Percentiles rank a stretch among this genome's conserved stretches.
These are phyloP conservation scores for Thalassiosira ordinaria DNA, from an alignment of 352 stramenopile genomes.

Conservation along the genomic window DNA sequence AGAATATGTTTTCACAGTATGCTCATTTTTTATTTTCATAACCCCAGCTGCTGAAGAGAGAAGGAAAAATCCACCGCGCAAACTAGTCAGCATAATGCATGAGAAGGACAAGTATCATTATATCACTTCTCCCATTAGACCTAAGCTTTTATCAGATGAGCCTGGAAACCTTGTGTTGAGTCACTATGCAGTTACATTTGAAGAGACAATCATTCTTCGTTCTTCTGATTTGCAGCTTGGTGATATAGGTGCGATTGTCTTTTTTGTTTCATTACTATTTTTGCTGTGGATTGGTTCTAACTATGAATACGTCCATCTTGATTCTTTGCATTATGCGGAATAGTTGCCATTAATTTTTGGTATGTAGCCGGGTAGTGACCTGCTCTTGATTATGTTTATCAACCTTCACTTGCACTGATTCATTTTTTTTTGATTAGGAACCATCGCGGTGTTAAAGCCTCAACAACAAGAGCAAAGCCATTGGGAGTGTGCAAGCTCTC, in stretches of 20 bases:
- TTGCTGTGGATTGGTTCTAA: too few species aligned
- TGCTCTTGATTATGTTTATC: background rate
- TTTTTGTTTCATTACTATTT: conserved; percentile 14
- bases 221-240: conserved; percentile 60
- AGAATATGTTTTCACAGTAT: background rate
- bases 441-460: conserved; percentile 26
- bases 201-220: conserved; percentile 59
- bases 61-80: conserved; percentile 57
- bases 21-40: background rate
- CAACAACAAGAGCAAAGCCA: conserved; percentile 25
- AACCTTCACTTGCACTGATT: background rate
- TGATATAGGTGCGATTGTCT: conserved; percentile 33
- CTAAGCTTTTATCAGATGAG: conserved; percentile 56
- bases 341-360: background rate
- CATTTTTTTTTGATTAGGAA: conserved; percentile 52
- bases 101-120: conserved; percentile 55
- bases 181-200: conserved; percentile 59
- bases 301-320: background rate
- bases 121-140: conserved; percentile 40
- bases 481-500: conserved; percentile 51
- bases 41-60: conserved; percentile 56
- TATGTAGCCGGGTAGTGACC: background rate
- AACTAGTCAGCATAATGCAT: conserved; percentile 56
- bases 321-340: background rate
- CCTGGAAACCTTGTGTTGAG: conserved; percentile 31